Evolutionary conservation across 2,329 filamentous ascomycete species (phyloP).

Genomic region (Nemania sp.): DNA sequence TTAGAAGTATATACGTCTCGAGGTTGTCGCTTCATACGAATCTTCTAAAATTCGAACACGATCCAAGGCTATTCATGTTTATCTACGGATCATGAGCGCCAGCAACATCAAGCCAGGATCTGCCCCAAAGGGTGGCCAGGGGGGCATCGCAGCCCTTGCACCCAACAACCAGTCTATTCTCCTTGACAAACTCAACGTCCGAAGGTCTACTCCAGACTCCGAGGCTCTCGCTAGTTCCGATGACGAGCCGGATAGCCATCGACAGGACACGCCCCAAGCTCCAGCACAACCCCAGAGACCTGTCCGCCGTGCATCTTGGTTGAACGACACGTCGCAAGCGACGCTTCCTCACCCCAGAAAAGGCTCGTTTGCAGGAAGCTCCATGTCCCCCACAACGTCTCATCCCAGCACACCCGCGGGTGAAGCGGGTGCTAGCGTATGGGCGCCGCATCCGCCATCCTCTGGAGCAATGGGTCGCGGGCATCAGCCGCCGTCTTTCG

Average conservation of each 20-base stretch:
- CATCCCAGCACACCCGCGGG: slow-evolving; percentile 79
- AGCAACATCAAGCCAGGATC: slow-evolving; percentile 54
- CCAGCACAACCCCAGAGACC: slow-evolving; percentile 61
- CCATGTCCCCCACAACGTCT: slow-evolving; percentile 78
- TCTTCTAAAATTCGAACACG: slow-evolving; percentile 1
- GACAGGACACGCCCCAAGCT: slow-evolving; percentile 56
- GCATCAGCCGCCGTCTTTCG: slow-evolving; percentile 56
- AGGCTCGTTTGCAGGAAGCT: slow-evolving; percentile 74
- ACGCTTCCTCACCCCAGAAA: slow-evolving; percentile 67
- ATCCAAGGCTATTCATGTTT: slow-evolving; percentile 24
- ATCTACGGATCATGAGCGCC: slow-evolving; percentile 54
- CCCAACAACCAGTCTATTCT: slow-evolving; percentile 67
- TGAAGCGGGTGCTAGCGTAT: slow-evolving; percentile 60
- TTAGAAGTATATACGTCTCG: slow-evolving; percentile 17
- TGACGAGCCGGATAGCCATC: slow-evolving; percentile 77
- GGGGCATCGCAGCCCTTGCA: slow-evolving; percentile 50
- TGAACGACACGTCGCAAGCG: slow-evolving; percentile 77
- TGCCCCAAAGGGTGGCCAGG: slow-evolving; percentile 56
- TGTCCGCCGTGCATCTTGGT: slow-evolving; percentile 77
- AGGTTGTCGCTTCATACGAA: slow-evolving; percentile 9
- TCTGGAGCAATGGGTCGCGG: slow-evolving; percentile 53
- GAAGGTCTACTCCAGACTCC: slow-evolving; percentile 89
- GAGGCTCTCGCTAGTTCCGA: slow-evolving; percentile 93
- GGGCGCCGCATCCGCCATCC: slow-evolving; percentile 59
- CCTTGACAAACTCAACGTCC: slow-evolving; percentile 75